phyloP scores from a whole-genome alignment of 768 basidiomycete species.

The Boletus pseudo-olivaceus region DNA sequence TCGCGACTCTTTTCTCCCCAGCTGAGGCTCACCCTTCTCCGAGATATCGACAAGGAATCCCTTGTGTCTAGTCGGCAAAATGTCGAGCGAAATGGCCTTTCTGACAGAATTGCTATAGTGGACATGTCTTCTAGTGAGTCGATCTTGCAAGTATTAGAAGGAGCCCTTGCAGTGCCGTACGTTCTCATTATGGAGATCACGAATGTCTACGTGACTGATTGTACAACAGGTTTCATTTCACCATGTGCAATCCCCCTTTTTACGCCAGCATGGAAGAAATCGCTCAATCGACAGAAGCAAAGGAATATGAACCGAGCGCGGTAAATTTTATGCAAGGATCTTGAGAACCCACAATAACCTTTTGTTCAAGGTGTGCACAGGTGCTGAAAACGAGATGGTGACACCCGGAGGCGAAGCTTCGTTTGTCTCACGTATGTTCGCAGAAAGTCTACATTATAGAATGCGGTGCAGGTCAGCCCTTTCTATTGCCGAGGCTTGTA shows the following conservation, averaged over 20 bases:
- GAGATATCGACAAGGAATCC: constrained; percentile 73
- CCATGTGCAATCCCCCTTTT: constrained; percentile 97
- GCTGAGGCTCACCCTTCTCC: neutral
- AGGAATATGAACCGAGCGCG: constrained; percentile 65
- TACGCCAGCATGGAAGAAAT: constrained; percentile 77
- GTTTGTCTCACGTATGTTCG: constrained; percentile 76
- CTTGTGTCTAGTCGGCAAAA: constrained; percentile 53
- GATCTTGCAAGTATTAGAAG: constrained; percentile 40
- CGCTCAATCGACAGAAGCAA: constrained; percentile 50
- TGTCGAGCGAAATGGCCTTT: constrained; percentile 53
- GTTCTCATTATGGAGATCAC: neutral
- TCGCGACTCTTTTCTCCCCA: neutral
- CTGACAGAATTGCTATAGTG: constrained; percentile 47
- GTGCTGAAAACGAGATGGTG: constrained; percentile 84
- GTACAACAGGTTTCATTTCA: constrained; percentile 58
- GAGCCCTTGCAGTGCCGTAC: constrained; percentile 3
- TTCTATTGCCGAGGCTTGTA: neutral
- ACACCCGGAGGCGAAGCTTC: constrained; percentile 79
- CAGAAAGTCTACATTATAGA: constrained; percentile 58
- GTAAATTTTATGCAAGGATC: constrained; percentile 40
- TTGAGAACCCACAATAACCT: neutral
- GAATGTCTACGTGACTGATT: neutral
- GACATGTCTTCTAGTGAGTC: constrained; percentile 34
- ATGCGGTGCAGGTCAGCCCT: constrained; percentile 52
- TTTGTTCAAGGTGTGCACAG: constrained; percentile 70